Base-by-base conservation (phyloP, 2,329 filamentous ascomycete genomes). In the Hysterium pulicare region DNA sequence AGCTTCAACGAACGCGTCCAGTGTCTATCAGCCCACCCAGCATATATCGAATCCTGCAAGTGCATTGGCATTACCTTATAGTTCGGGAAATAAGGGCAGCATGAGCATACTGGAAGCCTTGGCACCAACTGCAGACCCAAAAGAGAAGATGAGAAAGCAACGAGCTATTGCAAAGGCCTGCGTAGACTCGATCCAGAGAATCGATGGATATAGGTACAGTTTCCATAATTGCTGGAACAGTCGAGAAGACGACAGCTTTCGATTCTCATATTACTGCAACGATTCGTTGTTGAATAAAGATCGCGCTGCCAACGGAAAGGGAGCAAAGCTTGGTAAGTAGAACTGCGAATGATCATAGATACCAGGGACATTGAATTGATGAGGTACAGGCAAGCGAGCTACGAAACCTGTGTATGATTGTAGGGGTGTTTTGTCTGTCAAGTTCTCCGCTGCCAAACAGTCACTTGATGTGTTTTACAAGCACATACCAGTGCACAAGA, bases 251-350 rank as follows among this genome's bases (percentile, higher is more conserved):
- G 70, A 72, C 37, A 66, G 63, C 51, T 68, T 66, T 48, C 65
- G 71, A 47, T 74, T 71, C 58, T 71, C 68, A 22, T 74, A 73
- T 58, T 72, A 72, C 48, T 75, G 71, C 57, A 72, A 73, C 52
- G 71, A 75, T 58, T 72, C 69, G 51, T 61, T 74, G 55, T 67
- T 73, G 54, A 75, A 75, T 54, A 75, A 74, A 50, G 71, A 74
- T 51, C 64, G 71, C 35, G 70, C 70, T 33, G 71, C 71, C 6
- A 74, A 75, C 45, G 65, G 66, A 23, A 68, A 69, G 41, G 64
- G 64, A 19, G 58, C 61, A 4, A 66, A 66, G 46, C 45, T 61
- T 40, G 64, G 64, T 34, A 62, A 61, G 53, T 57, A 55, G 8
- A n/a, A n/a, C n/a, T n/a, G n/a, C n/a, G n/a, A n/a, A n/a, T n/a